These are phyloP conservation scores for Alliaria petiolata DNA, from an alignment of 345 rosid species.

Conservation along the genomic window DNA sequence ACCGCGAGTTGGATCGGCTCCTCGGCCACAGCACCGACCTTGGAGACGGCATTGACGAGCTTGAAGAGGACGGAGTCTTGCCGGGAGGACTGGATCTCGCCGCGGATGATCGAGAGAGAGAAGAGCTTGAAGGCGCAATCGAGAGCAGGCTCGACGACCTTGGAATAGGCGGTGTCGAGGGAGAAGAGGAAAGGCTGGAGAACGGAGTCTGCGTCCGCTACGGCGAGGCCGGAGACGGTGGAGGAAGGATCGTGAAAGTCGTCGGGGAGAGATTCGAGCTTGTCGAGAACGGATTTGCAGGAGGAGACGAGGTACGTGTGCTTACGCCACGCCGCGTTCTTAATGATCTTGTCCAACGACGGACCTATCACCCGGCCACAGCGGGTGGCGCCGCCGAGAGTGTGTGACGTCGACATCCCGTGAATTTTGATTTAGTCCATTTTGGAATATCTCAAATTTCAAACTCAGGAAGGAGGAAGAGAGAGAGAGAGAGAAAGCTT, in stretches of 20 bases:
- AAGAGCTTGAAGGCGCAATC: slow-evolving; percentile 72
- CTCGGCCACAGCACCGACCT: slow-evolving; percentile 65
- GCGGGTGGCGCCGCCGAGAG: slow-evolving; percentile 77
- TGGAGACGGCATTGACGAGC: slow-evolving; percentile 52
- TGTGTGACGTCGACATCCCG: slow-evolving; percentile 59
- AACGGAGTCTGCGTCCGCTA: slow-evolving; percentile 55
- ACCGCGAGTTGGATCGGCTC: slow-evolving; percentile 76
- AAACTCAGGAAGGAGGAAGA: background rate
- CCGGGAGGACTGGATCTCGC: slow-evolving; percentile 47
- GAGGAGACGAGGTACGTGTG: slow-evolving; percentile 84
- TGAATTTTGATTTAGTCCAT: background rate
- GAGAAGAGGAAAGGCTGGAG: slow-evolving; percentile 75
- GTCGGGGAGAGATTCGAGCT: slow-evolving; percentile 60
- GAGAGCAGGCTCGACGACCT: slow-evolving; percentile 84
- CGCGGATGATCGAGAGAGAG: slow-evolving; percentile 63
- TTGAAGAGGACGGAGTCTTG: slow-evolving; percentile 36
- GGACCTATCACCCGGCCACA: slow-evolving; percentile 85
- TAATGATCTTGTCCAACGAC: slow-evolving; percentile 82
- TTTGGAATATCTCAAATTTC: background rate
- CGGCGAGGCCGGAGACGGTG: slow-evolving; percentile 54
- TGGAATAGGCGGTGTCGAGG: slow-evolving; percentile 61
- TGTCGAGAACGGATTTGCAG: slow-evolving; percentile 84
- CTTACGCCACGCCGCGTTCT: slow-evolving; percentile 96
- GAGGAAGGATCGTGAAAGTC: slow-evolving; percentile 43
- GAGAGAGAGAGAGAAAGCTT: slow-evolving; percentile 6